Percentiles rank a stretch among this genome's conserved stretches.
Conservation (phyloP, 352 stramenopile genomes). For the Globisporangium ultimum region DNA sequence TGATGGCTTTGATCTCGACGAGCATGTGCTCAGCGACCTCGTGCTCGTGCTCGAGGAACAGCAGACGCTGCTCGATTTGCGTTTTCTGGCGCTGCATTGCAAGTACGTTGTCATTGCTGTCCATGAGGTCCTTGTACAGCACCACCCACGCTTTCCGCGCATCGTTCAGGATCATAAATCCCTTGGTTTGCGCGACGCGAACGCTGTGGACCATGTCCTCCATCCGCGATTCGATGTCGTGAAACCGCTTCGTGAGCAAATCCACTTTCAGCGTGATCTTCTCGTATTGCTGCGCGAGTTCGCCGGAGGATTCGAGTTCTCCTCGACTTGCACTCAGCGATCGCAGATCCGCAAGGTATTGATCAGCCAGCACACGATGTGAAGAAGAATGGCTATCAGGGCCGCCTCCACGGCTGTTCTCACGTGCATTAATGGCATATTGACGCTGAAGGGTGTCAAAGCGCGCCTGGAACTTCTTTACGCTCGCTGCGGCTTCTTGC, state of each 20-base stretch:
- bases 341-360: neutral
- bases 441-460: conserved; percentile 8
- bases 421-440: conserved; percentile 14
- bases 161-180: conserved; percentile 38
- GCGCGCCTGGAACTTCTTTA: conserved; percentile 6
- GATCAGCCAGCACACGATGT: conserved; percentile 6
- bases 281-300: conserved; percentile 13
- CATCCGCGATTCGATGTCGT: conserved; percentile 23
- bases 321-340: neutral
- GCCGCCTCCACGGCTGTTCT: conserved; percentile 17
- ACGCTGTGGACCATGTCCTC: conserved; percentile 27
- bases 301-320: conserved; percentile 1
- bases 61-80: conserved; percentile 12
- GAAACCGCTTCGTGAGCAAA: conserved; percentile 19
- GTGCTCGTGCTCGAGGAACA: conserved; percentile 11
- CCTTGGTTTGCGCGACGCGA: conserved; percentile 26
- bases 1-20: conserved; percentile 20
- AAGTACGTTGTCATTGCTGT: conserved; percentile 18
- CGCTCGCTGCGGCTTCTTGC: conserved; percentile 5
- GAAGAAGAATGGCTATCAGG: neutral
- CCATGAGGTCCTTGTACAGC: conserved; percentile 24
- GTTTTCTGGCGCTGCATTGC: conserved; percentile 11
- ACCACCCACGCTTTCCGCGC: conserved; percentile 26
- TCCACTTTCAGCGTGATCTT: conserved; percentile 25
- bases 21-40: conserved; percentile 5